These are phyloP conservation scores for Neltuma alba DNA, from an alignment of 306 rosid species.

Conservation along the genomic window DNA sequence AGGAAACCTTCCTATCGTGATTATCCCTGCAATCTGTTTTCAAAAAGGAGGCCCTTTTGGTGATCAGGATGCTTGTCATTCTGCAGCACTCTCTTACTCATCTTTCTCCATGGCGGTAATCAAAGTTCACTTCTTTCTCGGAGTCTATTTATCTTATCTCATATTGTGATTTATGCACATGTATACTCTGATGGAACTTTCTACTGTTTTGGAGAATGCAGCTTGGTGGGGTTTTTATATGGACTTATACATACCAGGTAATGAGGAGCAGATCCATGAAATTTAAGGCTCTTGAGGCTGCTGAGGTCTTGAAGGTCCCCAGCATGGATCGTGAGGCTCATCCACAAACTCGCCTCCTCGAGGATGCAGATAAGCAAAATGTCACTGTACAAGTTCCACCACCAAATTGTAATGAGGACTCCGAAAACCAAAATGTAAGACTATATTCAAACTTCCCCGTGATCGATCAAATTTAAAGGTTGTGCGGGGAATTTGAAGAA, in stretches of 20 bases:
- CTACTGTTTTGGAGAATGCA: slow-evolving; percentile 31
- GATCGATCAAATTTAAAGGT: not conserved
- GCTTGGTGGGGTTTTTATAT: slow-evolving; percentile 86
- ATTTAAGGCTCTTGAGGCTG: slow-evolving; percentile 57
- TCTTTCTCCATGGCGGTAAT: slow-evolving; percentile 94
- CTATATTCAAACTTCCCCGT: not conserved
- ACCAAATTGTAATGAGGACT: slow-evolving; percentile 32
- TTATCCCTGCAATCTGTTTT: slow-evolving; percentile 81
- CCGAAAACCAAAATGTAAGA: slow-evolving; percentile 56
- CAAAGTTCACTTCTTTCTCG: slow-evolving; percentile 14
- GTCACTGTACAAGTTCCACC: not conserved
- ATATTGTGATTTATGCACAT: not conserved
- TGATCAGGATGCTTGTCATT: slow-evolving; percentile 42
- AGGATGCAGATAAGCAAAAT: slow-evolving; percentile 34
- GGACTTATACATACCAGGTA: slow-evolving; percentile 77
- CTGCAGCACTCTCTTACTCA: slow-evolving; percentile 72
- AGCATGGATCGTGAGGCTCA: slow-evolving; percentile 47
- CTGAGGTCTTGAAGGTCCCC: slow-evolving; percentile 41
- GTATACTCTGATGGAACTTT: not conserved
- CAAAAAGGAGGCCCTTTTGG: slow-evolving; percentile 87
- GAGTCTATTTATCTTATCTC: not conserved
- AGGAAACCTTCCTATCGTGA: slow-evolving; percentile 82
- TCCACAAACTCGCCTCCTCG: slow-evolving; percentile 60
- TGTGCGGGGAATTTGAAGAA: not conserved
- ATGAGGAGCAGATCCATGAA: slow-evolving; percentile 48